These are phyloP conservation scores for Salix dunnii DNA, from an alignment of 345 rosid species.

Conservation along the genomic window DNA sequence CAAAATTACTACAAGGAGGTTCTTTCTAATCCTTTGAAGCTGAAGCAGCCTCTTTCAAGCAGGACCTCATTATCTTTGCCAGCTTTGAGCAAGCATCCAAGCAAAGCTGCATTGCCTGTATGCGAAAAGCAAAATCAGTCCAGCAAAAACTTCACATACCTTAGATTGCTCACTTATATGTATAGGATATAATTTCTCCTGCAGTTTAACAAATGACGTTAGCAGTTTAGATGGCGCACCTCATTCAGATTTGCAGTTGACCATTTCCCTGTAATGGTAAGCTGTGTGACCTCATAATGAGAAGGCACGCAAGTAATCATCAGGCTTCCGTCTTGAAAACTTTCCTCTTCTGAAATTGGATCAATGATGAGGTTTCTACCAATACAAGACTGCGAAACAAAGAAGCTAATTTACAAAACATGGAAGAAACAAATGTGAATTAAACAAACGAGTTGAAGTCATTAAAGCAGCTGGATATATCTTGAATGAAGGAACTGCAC, in stretches of 20 bases:
- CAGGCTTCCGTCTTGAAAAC: conserved; percentile 81
- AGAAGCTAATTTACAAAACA: neutral
- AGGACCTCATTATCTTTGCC: conserved; percentile 72
- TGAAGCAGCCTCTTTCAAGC: conserved; percentile 68
- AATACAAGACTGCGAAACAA: conserved; percentile 57
- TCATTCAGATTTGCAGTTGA: conserved; percentile 67
- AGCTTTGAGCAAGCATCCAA: conserved; percentile 84
- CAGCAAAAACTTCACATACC: neutral
- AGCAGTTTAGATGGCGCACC: conserved; percentile 37
- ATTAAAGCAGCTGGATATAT: conserved; percentile 5
- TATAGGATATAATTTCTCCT: neutral
- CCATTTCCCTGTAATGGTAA: conserved; percentile 83
- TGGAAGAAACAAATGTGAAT: neutral
- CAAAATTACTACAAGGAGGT: neutral
- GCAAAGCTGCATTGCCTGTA: conserved; percentile 90
- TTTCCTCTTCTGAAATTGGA: conserved; percentile 80
- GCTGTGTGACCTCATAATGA: conserved; percentile 81
- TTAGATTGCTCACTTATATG: neutral
- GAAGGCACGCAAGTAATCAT: conserved; percentile 88
- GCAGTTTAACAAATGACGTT: neutral
- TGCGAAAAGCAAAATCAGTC: conserved; percentile 9
- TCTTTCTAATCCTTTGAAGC: conserved; percentile 40
- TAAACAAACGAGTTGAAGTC: neutral
- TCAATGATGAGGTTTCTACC: conserved; percentile 76
- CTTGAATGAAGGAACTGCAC: neutral